These are phyloP conservation scores for Boletus rex-veris DNA, from an alignment of 768 basidiomycete species.

Conservation along the genomic window DNA sequence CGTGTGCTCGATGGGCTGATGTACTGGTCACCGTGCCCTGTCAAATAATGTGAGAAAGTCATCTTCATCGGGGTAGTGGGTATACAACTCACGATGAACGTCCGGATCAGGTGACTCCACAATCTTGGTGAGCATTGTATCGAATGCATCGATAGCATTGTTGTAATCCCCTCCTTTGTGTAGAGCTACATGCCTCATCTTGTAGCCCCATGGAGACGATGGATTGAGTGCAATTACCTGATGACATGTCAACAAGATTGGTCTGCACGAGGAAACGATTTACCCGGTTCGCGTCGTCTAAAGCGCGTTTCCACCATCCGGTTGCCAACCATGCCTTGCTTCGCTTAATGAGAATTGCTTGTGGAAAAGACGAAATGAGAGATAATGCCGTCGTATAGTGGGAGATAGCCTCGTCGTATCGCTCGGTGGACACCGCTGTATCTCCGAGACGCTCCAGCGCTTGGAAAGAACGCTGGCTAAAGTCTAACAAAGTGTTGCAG, in stretches of 20 bases:
- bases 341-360: neutral
- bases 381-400: neutral
- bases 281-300: neutral
- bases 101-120: no score
- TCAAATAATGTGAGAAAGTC: no score
- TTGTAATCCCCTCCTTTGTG: neutral
- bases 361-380: neutral
- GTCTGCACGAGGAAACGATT: neutral
- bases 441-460: neutral
- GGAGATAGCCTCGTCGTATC: neutral
- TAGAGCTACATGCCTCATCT: neutral
- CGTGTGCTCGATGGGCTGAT: no score
- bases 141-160: no score
- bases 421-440: neutral
- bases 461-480: neutral
- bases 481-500: neutral
- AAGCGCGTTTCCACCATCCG: neutral
- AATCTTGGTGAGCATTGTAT: no score
- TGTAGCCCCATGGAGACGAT: neutral
- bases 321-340: neutral
- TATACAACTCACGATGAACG: no score
- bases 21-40: no score
- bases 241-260: no score
- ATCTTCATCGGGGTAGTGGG: no score
- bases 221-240: neutral